A percentile compares a stretch with the other conserved stretches of the same genome.
phyloP scores from a whole-genome alignment of 129 eudicot genomes.

The Chrysanthemum seticuspe region DNA sequence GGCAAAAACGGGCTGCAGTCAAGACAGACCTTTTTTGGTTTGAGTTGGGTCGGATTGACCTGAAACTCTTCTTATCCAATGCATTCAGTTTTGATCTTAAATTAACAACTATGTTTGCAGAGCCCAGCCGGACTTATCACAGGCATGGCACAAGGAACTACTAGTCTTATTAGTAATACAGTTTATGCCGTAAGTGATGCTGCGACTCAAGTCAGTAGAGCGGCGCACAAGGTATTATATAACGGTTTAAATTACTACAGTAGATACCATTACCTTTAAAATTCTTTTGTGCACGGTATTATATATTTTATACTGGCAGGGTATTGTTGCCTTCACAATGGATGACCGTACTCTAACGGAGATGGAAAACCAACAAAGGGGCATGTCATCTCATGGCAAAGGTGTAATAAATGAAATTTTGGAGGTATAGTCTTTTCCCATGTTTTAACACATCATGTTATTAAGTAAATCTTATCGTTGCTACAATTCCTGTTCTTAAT shows the following conservation, averaged over 20 bases:
- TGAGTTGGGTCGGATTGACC: neutral
- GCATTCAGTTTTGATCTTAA: neutral
- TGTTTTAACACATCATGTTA: conserved; percentile 1
- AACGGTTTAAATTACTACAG: neutral
- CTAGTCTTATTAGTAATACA: conserved; percentile 93
- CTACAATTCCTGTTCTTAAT: neutral
- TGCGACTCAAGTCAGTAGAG: conserved; percentile 95
- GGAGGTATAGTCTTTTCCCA: conserved; percentile 47
- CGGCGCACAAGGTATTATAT: conserved; percentile 80
- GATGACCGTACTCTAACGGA: conserved; percentile 62
- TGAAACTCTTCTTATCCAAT: conserved; percentile 9
- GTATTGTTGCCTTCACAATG: conserved; percentile 86
- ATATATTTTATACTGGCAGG: conserved; percentile 41
- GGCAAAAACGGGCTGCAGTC: no score
- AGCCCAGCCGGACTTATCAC: conserved; percentile 82
- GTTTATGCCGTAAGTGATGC: conserved; percentile 96
- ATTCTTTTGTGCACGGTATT: conserved; percentile 6
- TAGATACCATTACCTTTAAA: neutral
- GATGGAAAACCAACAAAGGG: conserved; percentile 71
- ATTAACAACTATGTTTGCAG: conserved; percentile 40
- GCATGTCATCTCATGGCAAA: conserved; percentile 71
- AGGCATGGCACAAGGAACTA: conserved; percentile 93
- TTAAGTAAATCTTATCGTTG: neutral
- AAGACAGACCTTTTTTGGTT: no score
- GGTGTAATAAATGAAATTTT: conserved; percentile 90